phyloP scores from a whole-genome alignment of 805 yeast species.

The Lipomyces kockii region DNA sequence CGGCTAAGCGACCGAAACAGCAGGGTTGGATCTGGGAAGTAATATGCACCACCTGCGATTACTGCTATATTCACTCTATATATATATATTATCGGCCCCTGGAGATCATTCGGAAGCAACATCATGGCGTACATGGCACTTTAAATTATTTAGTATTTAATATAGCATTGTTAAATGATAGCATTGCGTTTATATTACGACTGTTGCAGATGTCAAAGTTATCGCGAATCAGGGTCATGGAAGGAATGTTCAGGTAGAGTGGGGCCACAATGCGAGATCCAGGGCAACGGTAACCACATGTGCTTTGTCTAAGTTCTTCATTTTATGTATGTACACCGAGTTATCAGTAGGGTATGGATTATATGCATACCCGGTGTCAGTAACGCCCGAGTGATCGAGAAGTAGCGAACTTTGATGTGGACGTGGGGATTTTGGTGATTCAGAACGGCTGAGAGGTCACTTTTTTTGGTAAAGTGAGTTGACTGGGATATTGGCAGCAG shows the following conservation, averaged over 20 bases:
- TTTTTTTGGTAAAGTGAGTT: not conserved
- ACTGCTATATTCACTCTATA: not conserved
- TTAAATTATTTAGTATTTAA: not conserved
- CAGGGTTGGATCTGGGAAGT: not conserved
- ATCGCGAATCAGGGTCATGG: not conserved
- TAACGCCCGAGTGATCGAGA: not conserved
- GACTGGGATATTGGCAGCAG: not conserved
- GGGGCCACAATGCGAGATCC: not conserved
- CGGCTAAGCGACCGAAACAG: slow-evolving; percentile 1
- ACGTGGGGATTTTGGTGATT: not conserved
- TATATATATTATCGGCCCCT: not conserved
- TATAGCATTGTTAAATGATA: not conserved
- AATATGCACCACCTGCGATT: not conserved
- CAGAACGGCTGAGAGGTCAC: not conserved
- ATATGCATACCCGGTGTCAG: not conserved
- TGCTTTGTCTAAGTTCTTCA: not conserved
- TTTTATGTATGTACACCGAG: no score
- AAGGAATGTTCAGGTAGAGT: not conserved
- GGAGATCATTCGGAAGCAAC: not conserved
- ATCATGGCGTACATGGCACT: not conserved
- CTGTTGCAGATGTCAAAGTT: not conserved
- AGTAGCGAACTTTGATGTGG: not conserved
- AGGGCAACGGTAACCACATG: not conserved
- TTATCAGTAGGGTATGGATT: no score
- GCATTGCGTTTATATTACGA: not conserved